Base-by-base conservation (phyloP, 2,329 filamentous ascomycete genomes). In the Xylaria sp. region DNA sequence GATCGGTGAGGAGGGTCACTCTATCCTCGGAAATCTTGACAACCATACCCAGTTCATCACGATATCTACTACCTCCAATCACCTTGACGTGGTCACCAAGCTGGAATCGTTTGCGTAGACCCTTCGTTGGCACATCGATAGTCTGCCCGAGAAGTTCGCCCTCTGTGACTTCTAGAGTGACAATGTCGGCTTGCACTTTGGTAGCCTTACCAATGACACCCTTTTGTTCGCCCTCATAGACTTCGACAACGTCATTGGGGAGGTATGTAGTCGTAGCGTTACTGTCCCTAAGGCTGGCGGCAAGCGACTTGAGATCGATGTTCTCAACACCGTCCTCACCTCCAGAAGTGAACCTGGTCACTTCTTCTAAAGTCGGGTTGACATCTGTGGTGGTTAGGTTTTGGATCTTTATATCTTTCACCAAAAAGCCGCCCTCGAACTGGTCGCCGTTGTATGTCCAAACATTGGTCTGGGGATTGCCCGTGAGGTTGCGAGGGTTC, bases 11-110 rank as follows among this genome's bases (percentile, higher is more conserved):
- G 72, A 99, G 85, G 1, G 96, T 98, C 66, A 99, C 94, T 47
- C 93, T 91, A 79, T 99, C 96, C 69, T 97, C 93, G 58, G 90
- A 91, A 73, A 98, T 96, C 79, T 93, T 93, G 72, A 98, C 94
- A 60, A 99, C 94, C 88, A 98, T 97, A 81, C 96, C 96, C 53
- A 98, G 92, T 82, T 99, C 96, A 75, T 98, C 96, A 64, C 93
- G 90, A 80, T 94, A 98, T 75, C 93, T 92, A 82, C 94, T 97
- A 47, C 94, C 95, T 64, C 96, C 95, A 78, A 98, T 97, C 74
- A 99, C 96, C 84, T 98, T 98, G 84, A 99, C 96, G 78, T 99
- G 96, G 77, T 99, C 96, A 84, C 96, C 96, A 70, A 94, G 88
- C 72, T 88, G 90, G 86, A 99, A 99, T 35, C 93, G 89, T 82